Base-by-base conservation (phyloP, 805 yeast species). In the Yamadazyma kitorensis region DNA sequence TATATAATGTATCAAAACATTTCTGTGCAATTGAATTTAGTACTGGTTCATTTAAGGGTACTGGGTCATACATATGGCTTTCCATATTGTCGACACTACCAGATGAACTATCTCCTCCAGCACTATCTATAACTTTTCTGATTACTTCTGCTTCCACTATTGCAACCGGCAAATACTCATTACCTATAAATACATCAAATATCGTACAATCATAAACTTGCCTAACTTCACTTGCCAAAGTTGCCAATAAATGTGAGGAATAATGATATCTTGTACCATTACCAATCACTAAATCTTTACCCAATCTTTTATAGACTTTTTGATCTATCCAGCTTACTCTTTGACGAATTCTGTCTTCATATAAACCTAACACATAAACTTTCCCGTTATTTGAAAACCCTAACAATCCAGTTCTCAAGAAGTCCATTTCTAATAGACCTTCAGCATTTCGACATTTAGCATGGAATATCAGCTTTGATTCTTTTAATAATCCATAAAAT, bases 361-460 rank as follows among this genome's bases (percentile, higher is more conserved):
- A 86, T 24, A 86, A 66, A 0, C 98, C 97, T 25, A 93, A 61
- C 2, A 93, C 84, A 51, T 82, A 93, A 0, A 93, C 82, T 48
- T 85, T 87, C 8, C 96, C 97, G 40, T 85, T 79, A 49, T 75
- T 82, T 1, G 86, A 74, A 57, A 93, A 93, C 0, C 99, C 99
- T 31, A 93, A 68, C 13, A 91, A 55, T 3, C 97, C 96, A 0
- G 98, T 91, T 48, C 98, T 72, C 33, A 93, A 68, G 55, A 89
- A 93, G 34, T 84, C 89, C 66, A 80, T 66, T 40, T 83, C 87
- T 14, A 85, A 54, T 2, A 70, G 61, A 0, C 94, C 94, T 34
- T 75, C 73, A 30, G 80, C 79, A 43, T 82, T 89, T 24, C 77
- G 66, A 49, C 95, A 85, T 42, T 78, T 75, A 0, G 95, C 95